Percentiles rank a stretch among this genome's conserved stretches.
Evolutionary conservation across 306 rosid species (phyloP).

Genomic region (Quercus wislizeni): DNA sequence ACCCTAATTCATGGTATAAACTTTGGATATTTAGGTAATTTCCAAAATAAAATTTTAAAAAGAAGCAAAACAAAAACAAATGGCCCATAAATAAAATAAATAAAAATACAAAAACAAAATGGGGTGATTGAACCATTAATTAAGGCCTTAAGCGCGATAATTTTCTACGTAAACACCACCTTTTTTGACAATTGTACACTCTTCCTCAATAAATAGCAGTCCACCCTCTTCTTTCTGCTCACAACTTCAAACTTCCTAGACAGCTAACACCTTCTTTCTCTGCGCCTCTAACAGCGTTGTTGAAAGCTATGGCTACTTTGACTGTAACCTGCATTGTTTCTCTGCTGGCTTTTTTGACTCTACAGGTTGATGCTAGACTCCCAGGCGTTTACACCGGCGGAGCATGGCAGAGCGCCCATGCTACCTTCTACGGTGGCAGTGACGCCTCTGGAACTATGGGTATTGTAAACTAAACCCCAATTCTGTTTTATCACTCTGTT

Average conservation of each 20-base stretch:
- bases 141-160: slow-evolving; percentile 35
- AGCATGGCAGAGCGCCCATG: slow-evolving; percentile 73
- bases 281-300: neutral
- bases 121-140: slow-evolving; percentile 27
- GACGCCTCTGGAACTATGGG: slow-evolving; percentile 97
- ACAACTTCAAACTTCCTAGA: neutral
- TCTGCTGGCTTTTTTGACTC: slow-evolving; percentile 20
- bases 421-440: slow-evolving; percentile 84
- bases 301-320: slow-evolving; percentile 31
- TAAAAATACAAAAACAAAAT: too few relatives aligned
- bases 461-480: neutral
- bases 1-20: too few relatives aligned
- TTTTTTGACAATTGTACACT: slow-evolving; percentile 6
- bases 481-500: neutral
- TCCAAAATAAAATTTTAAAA: too few relatives aligned
- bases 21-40: too few relatives aligned
- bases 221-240: slow-evolving; percentile 14
- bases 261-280: neutral
- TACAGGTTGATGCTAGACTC: slow-evolving; percentile 26
- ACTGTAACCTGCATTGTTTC: slow-evolving; percentile 16
- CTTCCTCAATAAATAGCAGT: slow-evolving; percentile 52
- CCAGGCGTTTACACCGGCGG: slow-evolving; percentile 49
- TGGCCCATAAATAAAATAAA: too few relatives aligned
- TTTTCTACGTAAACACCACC: slow-evolving; percentile 7
- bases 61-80: too few relatives aligned